A percentile compares a stretch with the other conserved stretches of the same genome.
Conservation (phyloP, 1,139 yeast genomes). For the Scheffersomyces lignicola region DNA sequence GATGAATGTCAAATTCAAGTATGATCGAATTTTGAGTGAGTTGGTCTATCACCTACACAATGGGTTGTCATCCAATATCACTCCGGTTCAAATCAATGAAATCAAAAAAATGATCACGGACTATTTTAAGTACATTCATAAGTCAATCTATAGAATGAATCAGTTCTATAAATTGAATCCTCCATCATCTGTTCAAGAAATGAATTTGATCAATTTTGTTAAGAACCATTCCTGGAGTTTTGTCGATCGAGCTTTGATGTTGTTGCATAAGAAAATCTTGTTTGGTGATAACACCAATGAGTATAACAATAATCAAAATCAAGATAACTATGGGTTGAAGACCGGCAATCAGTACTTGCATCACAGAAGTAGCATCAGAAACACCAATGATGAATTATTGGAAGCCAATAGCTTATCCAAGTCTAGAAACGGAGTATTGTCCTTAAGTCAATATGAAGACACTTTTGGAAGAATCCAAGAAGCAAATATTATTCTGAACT, state of each 20-base stretch:
- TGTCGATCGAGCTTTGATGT: conserved; percentile 56
- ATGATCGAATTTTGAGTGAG: conserved; percentile 52
- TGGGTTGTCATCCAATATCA: conserved; percentile 38
- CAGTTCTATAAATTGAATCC: conserved; percentile 24
- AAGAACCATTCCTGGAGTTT: conserved; percentile 52
- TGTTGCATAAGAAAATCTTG: conserved; percentile 55
- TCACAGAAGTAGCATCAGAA: background rate
- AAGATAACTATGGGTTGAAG: conserved; percentile 6
- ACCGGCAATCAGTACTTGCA: conserved; percentile 8
- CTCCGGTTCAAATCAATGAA: conserved; percentile 39
- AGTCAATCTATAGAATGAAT: conserved; percentile 37
- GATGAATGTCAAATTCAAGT: conserved; percentile 54
- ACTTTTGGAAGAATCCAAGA: conserved; percentile 43
- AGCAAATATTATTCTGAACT: conserved; percentile 38
- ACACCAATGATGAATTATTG: background rate
- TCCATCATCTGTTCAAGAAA: conserved; percentile 39
- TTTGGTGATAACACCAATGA: conserved; percentile 25
- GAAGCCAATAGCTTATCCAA: conserved; percentile 1
- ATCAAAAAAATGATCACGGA: conserved; percentile 50
- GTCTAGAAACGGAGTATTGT: conserved; percentile 25
- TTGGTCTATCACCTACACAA: conserved; percentile 45
- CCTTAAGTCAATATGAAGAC: conserved; percentile 41
- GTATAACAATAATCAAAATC: conserved; percentile 13
- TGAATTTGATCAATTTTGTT: conserved; percentile 48
- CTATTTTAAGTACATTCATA: conserved; percentile 49